Base-by-base conservation (phyloP, 805 yeast genomes). In the Cyberlindnera bimundalis region DNA sequence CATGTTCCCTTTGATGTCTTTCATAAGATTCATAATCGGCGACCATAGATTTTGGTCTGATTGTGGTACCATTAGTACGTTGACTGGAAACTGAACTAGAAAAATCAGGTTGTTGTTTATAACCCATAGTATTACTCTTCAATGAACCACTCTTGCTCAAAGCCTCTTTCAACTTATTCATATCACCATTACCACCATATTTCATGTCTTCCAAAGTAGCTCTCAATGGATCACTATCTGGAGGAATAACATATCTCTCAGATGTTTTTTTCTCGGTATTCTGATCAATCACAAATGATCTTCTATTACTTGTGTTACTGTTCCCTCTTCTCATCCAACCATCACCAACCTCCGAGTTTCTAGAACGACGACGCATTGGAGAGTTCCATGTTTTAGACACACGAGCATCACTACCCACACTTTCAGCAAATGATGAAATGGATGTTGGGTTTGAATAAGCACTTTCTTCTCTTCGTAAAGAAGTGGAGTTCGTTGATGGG, bases 191-290 rank as follows among this genome's bases (percentile, higher is more conserved):
- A 20, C 75, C 63, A 38, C 70, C 70, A 14, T 62, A 50, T 29
- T 62, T 61, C 36, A 67, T 51, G 36, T 68, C 70, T 42, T 73
- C 75, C 38, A 78, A 57, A 2, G 80, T 80, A 3, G 78, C 75
- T 25, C 76, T 70, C 32, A 78, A 57, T 8, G 81, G 81, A 50
- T 78, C 80, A 15, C 52, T 55, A 33, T 47, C 40, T 2, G 51
- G 46, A 14, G 53, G 45, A 10, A 50, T 42, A 13, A 50, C 40
- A 17, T 37, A 42, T 14, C 31, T 33, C 5, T 27, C 33, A 10
- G 38, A 35, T 12, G 36, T 21, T 4, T 29, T 34, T 14, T 27
- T 50, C 13, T 37, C 25, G 4, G 41, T 30, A 15, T 15, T 5
- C 12, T 42, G 45, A 2, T 52, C 56, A 20, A 56, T 33, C 8